Conservation (phyloP, 2,329 filamentous ascomycete species). For the Exophiala oligosperma region DNA sequence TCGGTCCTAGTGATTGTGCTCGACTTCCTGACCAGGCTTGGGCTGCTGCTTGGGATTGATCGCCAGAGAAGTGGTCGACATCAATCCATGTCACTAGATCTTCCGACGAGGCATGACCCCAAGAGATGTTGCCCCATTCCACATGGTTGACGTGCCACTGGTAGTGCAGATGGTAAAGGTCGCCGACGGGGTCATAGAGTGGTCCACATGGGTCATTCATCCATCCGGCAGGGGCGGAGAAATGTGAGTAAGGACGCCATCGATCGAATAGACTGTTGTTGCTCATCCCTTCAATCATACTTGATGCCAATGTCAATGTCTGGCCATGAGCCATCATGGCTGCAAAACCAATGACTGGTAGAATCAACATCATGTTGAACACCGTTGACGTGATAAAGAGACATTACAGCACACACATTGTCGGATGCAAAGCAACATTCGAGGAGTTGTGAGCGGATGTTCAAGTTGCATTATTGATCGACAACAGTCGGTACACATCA, state of each 20-base stretch:
- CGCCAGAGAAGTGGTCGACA: slow-evolving; percentile 30
- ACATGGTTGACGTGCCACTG: slow-evolving; percentile 45
- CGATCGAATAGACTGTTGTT: slow-evolving; percentile 15
- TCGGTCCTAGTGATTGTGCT: neutral
- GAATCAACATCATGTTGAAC: neutral
- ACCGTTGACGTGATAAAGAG: neutral
- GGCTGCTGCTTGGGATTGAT: slow-evolving; percentile 18
- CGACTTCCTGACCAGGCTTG: neutral
- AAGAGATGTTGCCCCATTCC: slow-evolving; percentile 46
- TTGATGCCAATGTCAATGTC: neutral
- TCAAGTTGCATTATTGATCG: no score
- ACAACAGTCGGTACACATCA: no score
- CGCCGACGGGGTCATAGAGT: slow-evolving; percentile 40
- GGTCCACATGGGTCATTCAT: slow-evolving; percentile 47
- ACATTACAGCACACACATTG: neutral
- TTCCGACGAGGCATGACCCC: slow-evolving; percentile 40
- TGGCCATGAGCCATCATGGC: slow-evolving; percentile 21
- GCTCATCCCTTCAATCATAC: slow-evolving; percentile 2
- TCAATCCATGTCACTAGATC: slow-evolving; percentile 41
- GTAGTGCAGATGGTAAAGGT: slow-evolving; percentile 42
- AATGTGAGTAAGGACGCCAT: slow-evolving; percentile 37
- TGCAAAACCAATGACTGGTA: neutral
- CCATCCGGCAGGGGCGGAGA: slow-evolving; percentile 41
- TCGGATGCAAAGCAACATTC: no score
- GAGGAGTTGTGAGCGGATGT: no score